A percentile compares a stretch with the other conserved stretches of the same genome.
Evolutionary conservation across 371 early-diverging fungal species (phyloP).

Genomic region (Actinomortierella wolfii): DNA sequence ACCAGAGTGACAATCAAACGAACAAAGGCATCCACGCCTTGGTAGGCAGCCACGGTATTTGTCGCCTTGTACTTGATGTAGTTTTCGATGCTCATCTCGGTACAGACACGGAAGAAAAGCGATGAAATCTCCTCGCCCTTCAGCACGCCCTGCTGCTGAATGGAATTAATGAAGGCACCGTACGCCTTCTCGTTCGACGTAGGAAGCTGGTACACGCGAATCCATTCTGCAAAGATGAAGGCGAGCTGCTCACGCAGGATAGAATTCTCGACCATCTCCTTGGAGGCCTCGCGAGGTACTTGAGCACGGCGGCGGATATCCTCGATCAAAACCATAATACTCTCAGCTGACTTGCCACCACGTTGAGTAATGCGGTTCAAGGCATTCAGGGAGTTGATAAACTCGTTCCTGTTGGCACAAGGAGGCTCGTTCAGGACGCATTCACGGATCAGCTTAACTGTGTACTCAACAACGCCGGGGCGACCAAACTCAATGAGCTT

Average conservation of each 20-base stretch:
- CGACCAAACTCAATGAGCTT: conserved; percentile 79
- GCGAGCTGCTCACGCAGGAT: conserved; percentile 72
- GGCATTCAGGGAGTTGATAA: conserved; percentile 74
- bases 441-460: conserved; percentile 73
- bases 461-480: conserved; percentile 78
- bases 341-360: conserved; percentile 69
- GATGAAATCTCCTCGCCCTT: conserved; percentile 76
- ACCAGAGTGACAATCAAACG: conserved; percentile 77
- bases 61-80: conserved; percentile 68
- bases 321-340: conserved; percentile 56
- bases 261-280: conserved; percentile 48
- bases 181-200: conserved; percentile 77
- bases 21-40: conserved; percentile 85
- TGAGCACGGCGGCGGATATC: conserved; percentile 46
- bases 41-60: conserved; percentile 61
- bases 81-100: conserved; percentile 80
- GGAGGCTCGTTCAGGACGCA: conserved; percentile 71
- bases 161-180: conserved; percentile 66
- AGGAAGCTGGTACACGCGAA: conserved; percentile 83
- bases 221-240: conserved; percentile 86
- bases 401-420: conserved; percentile 69
- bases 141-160: conserved; percentile 81
- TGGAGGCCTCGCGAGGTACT: conserved; percentile 29
- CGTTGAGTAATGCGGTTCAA: conserved; percentile 64
- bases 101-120: conserved; percentile 88